Percentiles rank a stretch among this genome's conserved stretches.
Evolutionary conservation across 345 rosid genomes (phyloP).

Genomic region (Arabidopsis thaliana): TAIR10.1 NC_003076.8:1231501-1232000

Average conservation of each 20-base stretch:
- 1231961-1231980: neutral
- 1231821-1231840: neutral
- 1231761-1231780: neutral
- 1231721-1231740: neutral
- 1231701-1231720: neutral
- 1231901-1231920: slow-evolving; percentile 41
- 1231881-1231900: slow-evolving; percentile 32
- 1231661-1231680: neutral
- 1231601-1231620: slow-evolving; percentile 20
- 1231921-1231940: slow-evolving; percentile 30
- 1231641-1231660: slow-evolving; percentile 21
- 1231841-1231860: neutral
- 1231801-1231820: neutral
- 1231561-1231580: slow-evolving; percentile 26
- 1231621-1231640: neutral
- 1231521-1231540: neutral
- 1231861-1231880: neutral
- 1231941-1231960: neutral
- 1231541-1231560: slow-evolving; percentile 16
- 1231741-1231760: neutral
- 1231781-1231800: neutral
- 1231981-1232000: neutral
- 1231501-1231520: neutral
- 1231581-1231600: slow-evolving; percentile 32
- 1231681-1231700: neutral